Base-by-base conservation (phyloP, 345 rosid genomes). In the Excoecaria cochinchinensis region DNA sequence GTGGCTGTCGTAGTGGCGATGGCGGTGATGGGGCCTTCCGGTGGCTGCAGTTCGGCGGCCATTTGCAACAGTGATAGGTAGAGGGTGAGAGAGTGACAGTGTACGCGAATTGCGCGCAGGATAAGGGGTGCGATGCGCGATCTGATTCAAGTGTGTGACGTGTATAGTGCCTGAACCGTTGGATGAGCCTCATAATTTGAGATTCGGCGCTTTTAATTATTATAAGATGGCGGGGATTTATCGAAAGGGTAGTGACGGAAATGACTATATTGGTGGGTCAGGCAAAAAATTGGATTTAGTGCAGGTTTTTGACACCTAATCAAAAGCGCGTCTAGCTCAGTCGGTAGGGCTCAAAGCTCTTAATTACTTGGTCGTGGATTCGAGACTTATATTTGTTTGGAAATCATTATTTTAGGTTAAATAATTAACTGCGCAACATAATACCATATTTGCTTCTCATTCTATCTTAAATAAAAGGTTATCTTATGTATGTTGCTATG, bases 41-140 rank as follows among this genome's bases (percentile, higher is more conserved):
- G 87, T 24, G 81, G 77, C 69, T 69, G 86, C 21, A 82, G 65
- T 71, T 85, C 86, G 38, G 90, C 82, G 67, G 85, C 86, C 87
- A 84, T 84, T 31, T 10, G 40, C 66, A 7, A 48, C 70, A 15
- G 68, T 56, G 38, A 13, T 9, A 4, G 36, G 25, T n/a, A 69
- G 39, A 17, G 22, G 19, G 66, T 39, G 62, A 11, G 72, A 11
- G 67, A 22, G 55, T 4, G 55, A 7, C 62, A 19, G 31, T 12
- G 72, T 17, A 42, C 16, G 71, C 8, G 76, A 48, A 74, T 74
- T 50, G 78, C 6, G 80, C 67, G 71, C 51, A 66, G 72, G 79
- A 76, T 72, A 52, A 70, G 67, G 80, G 66, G 62, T 47, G n/a
- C 16, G 46, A 15, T 8, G 69, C 52, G 68, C 50, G 61, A 74